Evolutionary conservation across 2,329 filamentous ascomycete species (phyloP).

Genomic region (Periconia sp.): DNA sequence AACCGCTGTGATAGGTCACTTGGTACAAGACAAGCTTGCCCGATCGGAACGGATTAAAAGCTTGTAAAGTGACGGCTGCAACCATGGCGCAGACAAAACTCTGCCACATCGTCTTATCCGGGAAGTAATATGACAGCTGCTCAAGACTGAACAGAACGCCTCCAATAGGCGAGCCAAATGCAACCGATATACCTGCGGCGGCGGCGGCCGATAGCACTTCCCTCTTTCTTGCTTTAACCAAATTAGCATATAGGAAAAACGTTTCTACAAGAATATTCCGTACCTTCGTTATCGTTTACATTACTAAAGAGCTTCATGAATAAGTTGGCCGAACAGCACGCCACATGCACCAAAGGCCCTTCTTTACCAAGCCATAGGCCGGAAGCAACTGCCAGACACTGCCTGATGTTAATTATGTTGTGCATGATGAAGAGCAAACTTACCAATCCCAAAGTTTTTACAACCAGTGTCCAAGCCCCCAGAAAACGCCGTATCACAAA

Average conservation of each 20-base stretch:
- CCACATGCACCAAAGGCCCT: slow-evolving; percentile 91
- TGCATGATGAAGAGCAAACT: slow-evolving; percentile 23
- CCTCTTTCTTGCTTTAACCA: slow-evolving; percentile 73
- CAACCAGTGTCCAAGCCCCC: slow-evolving; percentile 82
- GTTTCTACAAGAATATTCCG: slow-evolving; percentile 8
- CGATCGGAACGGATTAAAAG: slow-evolving; percentile 90
- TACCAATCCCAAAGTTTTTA: slow-evolving; percentile 87
- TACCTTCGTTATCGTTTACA: slow-evolving; percentile 85
- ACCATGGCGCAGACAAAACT: slow-evolving; percentile 99
- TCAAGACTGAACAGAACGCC: slow-evolving; percentile 95
- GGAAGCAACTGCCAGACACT: slow-evolving; percentile 89
- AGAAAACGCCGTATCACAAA: slow-evolving; percentile 90
- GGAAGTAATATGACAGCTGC: slow-evolving; percentile 96
- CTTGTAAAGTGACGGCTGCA: slow-evolving; percentile 90
- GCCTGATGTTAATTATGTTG: slow-evolving; percentile 27
- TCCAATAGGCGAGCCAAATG: slow-evolving; percentile 91
- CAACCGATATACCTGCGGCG: slow-evolving; percentile 88
- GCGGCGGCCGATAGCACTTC: slow-evolving; percentile 92
- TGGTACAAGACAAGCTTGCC: slow-evolving; percentile 96
- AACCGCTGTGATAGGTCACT: slow-evolving; percentile 86
- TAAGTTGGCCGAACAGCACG: slow-evolving; percentile 92
- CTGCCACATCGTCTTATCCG: slow-evolving; percentile 99
- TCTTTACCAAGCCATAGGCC: slow-evolving; percentile 98
- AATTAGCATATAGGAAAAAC: slow-evolving; percentile 18
- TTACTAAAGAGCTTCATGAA: slow-evolving; percentile 86